Conservation (phyloP, 2,329 filamentous ascomycete species). For the Xylariaceae sp. region DNA sequence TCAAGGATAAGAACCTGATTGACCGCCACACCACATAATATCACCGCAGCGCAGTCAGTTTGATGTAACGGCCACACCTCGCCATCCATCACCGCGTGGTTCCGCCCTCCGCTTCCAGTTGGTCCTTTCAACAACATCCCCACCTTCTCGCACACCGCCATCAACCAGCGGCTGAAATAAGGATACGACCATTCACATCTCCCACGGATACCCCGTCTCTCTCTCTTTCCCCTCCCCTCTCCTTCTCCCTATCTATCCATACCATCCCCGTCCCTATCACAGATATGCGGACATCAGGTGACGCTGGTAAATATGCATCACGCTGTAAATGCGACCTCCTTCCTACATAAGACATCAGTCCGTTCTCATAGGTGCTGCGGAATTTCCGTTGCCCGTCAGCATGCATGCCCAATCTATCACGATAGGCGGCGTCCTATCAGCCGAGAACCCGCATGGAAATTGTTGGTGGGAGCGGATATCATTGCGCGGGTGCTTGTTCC, state of each 20-base stretch:
- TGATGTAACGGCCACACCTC: slow-evolving; percentile 15
- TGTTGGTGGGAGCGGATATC: slow-evolving; percentile 11
- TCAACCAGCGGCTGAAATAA: slow-evolving; percentile 5
- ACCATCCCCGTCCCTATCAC: background rate
- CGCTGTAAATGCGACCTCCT: slow-evolving; percentile 1
- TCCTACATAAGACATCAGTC: background rate
- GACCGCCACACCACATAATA: slow-evolving; percentile 18
- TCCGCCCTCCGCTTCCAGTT: slow-evolving; percentile 9
- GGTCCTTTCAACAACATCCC: slow-evolving; percentile 16
- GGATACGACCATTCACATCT: slow-evolving; percentile 14
- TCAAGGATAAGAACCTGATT: background rate
- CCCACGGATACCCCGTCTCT: background rate
- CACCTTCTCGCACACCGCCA: slow-evolving; percentile 21
- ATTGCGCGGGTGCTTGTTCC: slow-evolving; percentile 10
- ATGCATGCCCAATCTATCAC: slow-evolving; percentile 19
- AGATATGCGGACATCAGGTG: slow-evolving; percentile 6
- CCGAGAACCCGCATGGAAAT: slow-evolving; percentile 6
- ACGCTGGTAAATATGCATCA: slow-evolving; percentile 3
- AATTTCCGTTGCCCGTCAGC: slow-evolving; percentile 7
- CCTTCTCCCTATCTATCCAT: background rate
- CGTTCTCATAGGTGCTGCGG: slow-evolving; percentile 4
- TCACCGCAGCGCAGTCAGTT: slow-evolving; percentile 11
- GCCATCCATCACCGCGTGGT: slow-evolving; percentile 11
- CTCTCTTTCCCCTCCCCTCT: background rate
- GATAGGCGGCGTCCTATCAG: slow-evolving; percentile 17